Conservation (phyloP, 306 rosid genomes). For the Begonia loranthoides region DNA sequence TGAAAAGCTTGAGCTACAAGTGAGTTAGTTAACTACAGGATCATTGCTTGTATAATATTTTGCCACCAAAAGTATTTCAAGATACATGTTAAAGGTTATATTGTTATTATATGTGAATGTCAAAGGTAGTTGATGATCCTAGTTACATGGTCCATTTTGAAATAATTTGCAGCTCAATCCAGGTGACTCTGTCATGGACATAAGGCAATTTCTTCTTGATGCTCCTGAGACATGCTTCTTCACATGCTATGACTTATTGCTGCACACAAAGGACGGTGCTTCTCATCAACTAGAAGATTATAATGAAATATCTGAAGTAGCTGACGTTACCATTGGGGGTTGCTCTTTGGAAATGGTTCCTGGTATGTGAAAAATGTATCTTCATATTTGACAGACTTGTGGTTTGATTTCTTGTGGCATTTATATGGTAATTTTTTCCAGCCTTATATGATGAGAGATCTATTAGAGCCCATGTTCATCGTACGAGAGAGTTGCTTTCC, state of each 20-base stretch:
- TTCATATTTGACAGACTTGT: not conserved
- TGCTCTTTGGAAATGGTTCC: slow-evolving; percentile 98
- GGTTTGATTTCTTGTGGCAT: too few relatives aligned
- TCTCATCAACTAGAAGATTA: slow-evolving; percentile 77
- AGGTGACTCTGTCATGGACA: slow-evolving; percentile 95
- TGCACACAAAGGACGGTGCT: slow-evolving; percentile 80
- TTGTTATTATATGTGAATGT: not conserved
- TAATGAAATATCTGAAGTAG: slow-evolving; percentile 94
- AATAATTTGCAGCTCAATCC: slow-evolving; percentile 67
- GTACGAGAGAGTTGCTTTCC: slow-evolving; percentile 85
- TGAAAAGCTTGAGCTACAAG: slow-evolving; percentile 96
- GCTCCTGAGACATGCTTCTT: slow-evolving; percentile 95
- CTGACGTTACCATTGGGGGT: slow-evolving; percentile 92
- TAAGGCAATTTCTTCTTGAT: slow-evolving; percentile 93
- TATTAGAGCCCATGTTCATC: slow-evolving; percentile 92
- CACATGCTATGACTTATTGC: slow-evolving; percentile 86
- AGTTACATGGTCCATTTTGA: slow-evolving; percentile 1
- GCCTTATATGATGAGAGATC: slow-evolving; percentile 99
- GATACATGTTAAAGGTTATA: too few relatives aligned
- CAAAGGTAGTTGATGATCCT: not conserved
- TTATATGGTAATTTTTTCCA: slow-evolving; percentile 20
- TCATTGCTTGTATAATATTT: not conserved
- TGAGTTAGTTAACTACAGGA: slow-evolving; percentile 33
- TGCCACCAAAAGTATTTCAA: too few relatives aligned
- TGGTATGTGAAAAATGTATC: slow-evolving; percentile 28